These are phyloP conservation scores for Chloropicon primus DNA, from an alignment of 139 green algal genomes.

Conservation along the genomic window DNA sequence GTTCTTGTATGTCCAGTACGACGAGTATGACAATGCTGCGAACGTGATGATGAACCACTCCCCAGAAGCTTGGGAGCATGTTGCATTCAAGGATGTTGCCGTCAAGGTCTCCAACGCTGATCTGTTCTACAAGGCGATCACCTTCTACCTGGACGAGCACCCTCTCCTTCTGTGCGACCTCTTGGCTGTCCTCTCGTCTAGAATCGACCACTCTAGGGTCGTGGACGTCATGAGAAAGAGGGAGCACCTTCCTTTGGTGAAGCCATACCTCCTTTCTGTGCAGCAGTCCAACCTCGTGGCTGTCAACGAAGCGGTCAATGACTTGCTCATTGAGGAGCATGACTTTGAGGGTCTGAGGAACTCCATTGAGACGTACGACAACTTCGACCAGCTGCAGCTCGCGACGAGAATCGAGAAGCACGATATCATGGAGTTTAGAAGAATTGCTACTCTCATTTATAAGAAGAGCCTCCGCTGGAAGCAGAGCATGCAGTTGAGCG, in stretches of 20 bases:
- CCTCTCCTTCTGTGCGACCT: conserved; percentile 89
- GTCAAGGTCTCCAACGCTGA: conserved; percentile 77
- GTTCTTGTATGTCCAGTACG: conserved; percentile 92
- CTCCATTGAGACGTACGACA: conserved; percentile 87
- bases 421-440: conserved; percentile 91
- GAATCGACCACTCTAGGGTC: conserved; percentile 84
- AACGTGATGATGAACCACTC: conserved; percentile 87
- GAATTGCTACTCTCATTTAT: conserved; percentile 81
- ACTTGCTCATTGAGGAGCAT: conserved; percentile 92
- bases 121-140: conserved; percentile 85
- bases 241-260: conserved; percentile 79
- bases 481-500: conserved; percentile 29
- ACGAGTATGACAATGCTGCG: conserved; percentile 97
- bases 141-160: conserved; percentile 96
- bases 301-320: conserved; percentile 90
- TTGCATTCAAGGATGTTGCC: conserved; percentile 89
- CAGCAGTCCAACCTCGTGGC: conserved; percentile 75
- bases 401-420: conserved; percentile 72
- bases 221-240: conserved; percentile 81
- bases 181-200: conserved; percentile 74
- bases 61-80: conserved; percentile 89
- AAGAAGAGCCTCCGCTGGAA: conserved; percentile 77
- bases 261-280: conserved; percentile 87
- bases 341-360: conserved; percentile 70
- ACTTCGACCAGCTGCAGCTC: conserved; percentile 85